A percentile compares a stretch with the other conserved stretches of the same genome.
These are phyloP conservation scores for Cubamyces lactineus DNA, from an alignment of 768 basidiomycete species.

Conservation along the genomic window DNA sequence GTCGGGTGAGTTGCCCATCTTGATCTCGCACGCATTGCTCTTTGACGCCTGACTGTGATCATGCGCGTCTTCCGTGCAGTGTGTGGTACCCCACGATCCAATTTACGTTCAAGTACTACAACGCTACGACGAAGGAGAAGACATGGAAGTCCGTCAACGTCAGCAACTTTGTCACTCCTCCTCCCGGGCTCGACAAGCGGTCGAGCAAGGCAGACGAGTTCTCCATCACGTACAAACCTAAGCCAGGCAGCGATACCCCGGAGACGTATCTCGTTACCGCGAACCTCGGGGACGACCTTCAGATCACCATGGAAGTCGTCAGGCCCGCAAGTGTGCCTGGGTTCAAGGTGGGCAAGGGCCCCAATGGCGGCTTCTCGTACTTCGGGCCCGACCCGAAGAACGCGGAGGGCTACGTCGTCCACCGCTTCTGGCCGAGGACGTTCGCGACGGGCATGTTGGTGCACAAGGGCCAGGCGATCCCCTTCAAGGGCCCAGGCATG, in stretches of 20 bases:
- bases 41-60: neutral
- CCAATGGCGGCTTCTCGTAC: constrained; percentile 87
- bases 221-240: constrained; percentile 68
- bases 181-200: constrained; percentile 80
- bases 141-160: constrained; percentile 90
- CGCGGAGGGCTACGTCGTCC: constrained; percentile 84
- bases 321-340: constrained; percentile 77
- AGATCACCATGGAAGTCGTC: constrained; percentile 73
- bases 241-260: constrained; percentile 58
- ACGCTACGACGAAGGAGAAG: constrained; percentile 72
- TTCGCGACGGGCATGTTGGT: constrained; percentile 68
- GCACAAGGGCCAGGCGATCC: constrained; percentile 59
- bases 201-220: constrained; percentile 87
- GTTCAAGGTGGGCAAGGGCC: constrained; percentile 89
- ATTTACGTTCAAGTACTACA: constrained; percentile 87
- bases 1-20: constrained; percentile 67
- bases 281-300: constrained; percentile 78
- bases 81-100: constrained; percentile 95
- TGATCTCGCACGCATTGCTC: neutral
- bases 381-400: constrained; percentile 72
- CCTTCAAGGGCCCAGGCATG: constrained; percentile 73
- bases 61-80: constrained; percentile 42
- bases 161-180: constrained; percentile 74
- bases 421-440: constrained; percentile 87
- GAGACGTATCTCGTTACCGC: constrained; percentile 83